phyloP scores from a whole-genome alignment of 2,329 filamentous ascomycete species.

The Clonostachys chloroleuca region DNA sequence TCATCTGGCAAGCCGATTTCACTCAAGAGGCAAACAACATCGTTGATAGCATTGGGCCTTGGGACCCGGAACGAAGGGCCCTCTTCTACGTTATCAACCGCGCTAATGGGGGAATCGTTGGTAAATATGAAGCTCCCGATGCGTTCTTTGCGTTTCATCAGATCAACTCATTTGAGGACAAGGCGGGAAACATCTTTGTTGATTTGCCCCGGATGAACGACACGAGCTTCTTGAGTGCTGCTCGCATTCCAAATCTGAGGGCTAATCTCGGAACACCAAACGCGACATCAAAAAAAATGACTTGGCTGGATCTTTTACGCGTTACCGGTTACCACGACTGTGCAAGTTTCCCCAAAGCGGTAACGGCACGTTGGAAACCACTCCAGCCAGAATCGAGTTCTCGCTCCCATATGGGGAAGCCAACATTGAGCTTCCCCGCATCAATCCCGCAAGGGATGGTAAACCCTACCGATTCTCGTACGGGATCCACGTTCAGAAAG shows the following conservation, averaged over 20 bases:
- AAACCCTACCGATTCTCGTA: slow-evolving; percentile 58
- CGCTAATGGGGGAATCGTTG: slow-evolving; percentile 58
- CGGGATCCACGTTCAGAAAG: slow-evolving; percentile 47
- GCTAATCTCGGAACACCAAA: slow-evolving; percentile 31
- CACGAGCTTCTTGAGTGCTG: slow-evolving; percentile 60
- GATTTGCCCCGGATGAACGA: slow-evolving; percentile 47
- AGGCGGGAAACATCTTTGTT: slow-evolving; percentile 48
- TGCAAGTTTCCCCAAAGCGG: too few relatives aligned
- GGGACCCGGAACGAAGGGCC: slow-evolving; percentile 49
- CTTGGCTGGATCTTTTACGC: slow-evolving; percentile 28
- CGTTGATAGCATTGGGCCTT: slow-evolving; percentile 60
- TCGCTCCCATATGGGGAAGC: slow-evolving; percentile 33
- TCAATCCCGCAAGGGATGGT: slow-evolving; percentile 52
- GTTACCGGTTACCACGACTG: slow-evolving; percentile 36
- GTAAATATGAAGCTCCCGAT: slow-evolving; percentile 60
- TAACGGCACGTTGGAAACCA: background rate
- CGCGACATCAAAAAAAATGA: slow-evolving; percentile 32
- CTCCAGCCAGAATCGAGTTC: slow-evolving; percentile 13
- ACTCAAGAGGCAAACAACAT: slow-evolving; percentile 53
- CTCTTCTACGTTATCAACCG: slow-evolving; percentile 76
- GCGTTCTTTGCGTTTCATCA: slow-evolving; percentile 73
- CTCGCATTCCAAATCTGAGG: slow-evolving; percentile 66
- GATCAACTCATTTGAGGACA: slow-evolving; percentile 71
- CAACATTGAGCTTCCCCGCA: slow-evolving; percentile 59
- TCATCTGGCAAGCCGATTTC: slow-evolving; percentile 65